Evolutionary conservation across 2,329 filamentous ascomycete species (phyloP).

Genomic region (Daldinia eschscholtzii): DNA sequence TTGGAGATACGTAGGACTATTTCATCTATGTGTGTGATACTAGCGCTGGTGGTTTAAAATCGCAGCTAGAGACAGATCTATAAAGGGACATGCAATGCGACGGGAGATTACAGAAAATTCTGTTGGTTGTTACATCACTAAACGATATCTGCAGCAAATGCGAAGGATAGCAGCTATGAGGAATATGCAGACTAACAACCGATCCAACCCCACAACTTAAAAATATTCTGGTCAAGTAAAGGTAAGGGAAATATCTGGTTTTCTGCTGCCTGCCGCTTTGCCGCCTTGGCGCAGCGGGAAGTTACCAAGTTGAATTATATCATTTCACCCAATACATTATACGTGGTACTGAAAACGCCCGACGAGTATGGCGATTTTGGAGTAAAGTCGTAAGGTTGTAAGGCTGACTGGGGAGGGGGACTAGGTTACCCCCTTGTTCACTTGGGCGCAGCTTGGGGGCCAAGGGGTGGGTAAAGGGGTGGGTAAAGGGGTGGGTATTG

Average conservation of each 20-base stretch:
- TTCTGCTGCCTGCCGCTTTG: not conserved
- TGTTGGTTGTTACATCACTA: not conserved
- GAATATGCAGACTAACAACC: not conserved
- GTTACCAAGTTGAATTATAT: not conserved
- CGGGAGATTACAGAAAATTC: not conserved
- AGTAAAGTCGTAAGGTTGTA: not conserved
- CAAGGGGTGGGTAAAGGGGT: not conserved
- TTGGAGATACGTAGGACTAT: not conserved
- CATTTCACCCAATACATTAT: not conserved
- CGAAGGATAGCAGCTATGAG: not conserved
- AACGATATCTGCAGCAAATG: not conserved
- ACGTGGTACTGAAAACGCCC: slow-evolving; percentile 5
- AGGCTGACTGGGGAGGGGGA: not conserved
- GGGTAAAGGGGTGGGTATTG: not conserved
- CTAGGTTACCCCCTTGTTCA: not conserved
- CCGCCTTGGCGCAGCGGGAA: not conserved
- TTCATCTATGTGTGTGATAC: not conserved
- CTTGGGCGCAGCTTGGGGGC: not conserved
- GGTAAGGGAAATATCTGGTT: not conserved
- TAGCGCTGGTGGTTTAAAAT: not conserved
- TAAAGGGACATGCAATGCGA: not conserved
- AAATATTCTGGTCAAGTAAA: not conserved
- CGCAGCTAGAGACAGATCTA: not conserved
- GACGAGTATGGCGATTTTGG: not conserved
- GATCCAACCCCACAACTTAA: not conserved